Evolutionary conservation across 305 asterid genomes (phyloP).

Genomic region (Fraxinus albicans): DNA sequence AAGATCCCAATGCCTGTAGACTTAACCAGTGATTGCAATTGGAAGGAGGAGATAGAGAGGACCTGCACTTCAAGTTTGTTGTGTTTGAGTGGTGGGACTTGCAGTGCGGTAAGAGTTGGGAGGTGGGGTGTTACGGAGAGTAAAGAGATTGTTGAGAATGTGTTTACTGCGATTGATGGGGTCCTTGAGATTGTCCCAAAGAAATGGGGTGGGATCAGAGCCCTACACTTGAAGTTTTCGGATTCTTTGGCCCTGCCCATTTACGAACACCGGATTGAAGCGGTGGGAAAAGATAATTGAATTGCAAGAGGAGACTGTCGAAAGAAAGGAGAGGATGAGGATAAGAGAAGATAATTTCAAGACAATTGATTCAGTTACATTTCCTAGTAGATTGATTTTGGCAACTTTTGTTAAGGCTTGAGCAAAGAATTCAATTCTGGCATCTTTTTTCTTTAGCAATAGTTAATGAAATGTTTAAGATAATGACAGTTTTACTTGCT

Average conservation of each 20-base stretch:
- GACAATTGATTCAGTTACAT: neutral
- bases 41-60: constrained; percentile 77
- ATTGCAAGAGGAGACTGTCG: neutral
- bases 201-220: constrained; percentile 68
- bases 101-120: constrained; percentile 67
- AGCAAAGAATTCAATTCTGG: constrained; percentile 6
- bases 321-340: constrained; percentile 3
- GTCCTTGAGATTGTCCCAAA: constrained; percentile 52
- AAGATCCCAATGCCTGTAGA: constrained; percentile 70
- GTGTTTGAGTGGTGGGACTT: constrained; percentile 77
- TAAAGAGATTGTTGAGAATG: constrained; percentile 66
- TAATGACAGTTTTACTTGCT: constrained; percentile 11
- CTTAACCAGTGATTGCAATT: constrained; percentile 40
- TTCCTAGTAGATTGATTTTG: neutral
- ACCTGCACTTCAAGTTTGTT: constrained; percentile 51
- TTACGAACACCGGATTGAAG: constrained; percentile 34
- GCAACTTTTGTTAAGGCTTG: constrained; percentile 4
- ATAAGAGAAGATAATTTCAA: neutral
- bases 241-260: constrained; percentile 83
- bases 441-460: neutral
- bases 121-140: constrained; percentile 43
- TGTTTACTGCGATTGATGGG: constrained; percentile 52
- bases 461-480: constrained; percentile 3
- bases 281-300: neutral
- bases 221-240: constrained; percentile 77